Evolutionary conservation across 805 yeast species (phyloP).

Genomic region (Yamadazyma paraphyllophila): DNA sequence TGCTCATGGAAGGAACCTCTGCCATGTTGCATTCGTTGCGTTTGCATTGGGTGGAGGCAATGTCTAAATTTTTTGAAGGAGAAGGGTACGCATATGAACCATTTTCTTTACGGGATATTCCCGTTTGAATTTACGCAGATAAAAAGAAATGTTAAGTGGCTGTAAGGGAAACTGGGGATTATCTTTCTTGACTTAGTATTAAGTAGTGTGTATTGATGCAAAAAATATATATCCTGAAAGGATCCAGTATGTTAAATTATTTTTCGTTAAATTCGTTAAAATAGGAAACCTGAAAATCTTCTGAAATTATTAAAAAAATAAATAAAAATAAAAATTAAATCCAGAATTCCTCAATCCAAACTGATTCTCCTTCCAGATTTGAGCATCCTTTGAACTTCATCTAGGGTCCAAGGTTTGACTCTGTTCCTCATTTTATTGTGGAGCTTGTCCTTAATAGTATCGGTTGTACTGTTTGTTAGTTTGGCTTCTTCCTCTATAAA

Average conservation of each 20-base stretch:
- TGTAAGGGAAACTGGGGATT: too few relatives aligned
- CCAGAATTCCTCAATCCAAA: conserved; percentile 15
- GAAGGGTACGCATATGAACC: conserved; percentile 71
- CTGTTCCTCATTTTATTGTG: conserved; percentile 29
- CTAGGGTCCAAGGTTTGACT: conserved; percentile 30
- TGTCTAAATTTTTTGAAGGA: conserved; percentile 78
- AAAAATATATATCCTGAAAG: too few relatives aligned
- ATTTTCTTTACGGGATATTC: conserved; percentile 42
- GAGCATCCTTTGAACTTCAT: conserved; percentile 32
- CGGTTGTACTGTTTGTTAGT: conserved; percentile 18
- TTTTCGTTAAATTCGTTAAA: too few relatives aligned
- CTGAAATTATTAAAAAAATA: too few relatives aligned
- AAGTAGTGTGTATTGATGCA: too few relatives aligned
- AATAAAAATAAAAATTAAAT: not conserved
- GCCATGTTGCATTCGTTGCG: conserved; percentile 78
- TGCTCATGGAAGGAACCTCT: conserved; percentile 81
- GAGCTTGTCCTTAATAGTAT: conserved; percentile 24
- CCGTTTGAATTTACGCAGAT: not conserved
- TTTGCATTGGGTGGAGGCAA: conserved; percentile 80
- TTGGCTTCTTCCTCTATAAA: conserved; percentile 30
- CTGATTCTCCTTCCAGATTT: conserved; percentile 25
- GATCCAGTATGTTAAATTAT: too few relatives aligned
- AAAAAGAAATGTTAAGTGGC: too few relatives aligned
- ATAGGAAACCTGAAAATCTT: too few relatives aligned
- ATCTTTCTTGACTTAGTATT: too few relatives aligned